Evolutionary conservation across 2,329 filamentous ascomycete species (phyloP).

Genomic region (Diaporthe citri): DNA sequence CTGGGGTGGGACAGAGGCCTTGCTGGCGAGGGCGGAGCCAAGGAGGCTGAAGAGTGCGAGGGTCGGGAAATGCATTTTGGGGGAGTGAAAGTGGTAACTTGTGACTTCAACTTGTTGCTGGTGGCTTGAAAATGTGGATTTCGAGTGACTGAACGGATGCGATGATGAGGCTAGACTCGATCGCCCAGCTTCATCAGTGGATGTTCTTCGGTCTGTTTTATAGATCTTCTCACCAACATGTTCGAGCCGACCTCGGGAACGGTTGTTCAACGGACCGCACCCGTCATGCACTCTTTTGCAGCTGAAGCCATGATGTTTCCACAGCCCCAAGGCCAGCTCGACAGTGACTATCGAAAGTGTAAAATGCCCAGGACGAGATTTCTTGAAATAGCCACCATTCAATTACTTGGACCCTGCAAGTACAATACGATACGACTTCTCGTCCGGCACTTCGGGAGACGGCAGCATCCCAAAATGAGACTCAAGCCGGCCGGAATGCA

Average conservation of each 20-base stretch:
- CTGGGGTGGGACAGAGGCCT: not conserved
- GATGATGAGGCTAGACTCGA: not conserved
- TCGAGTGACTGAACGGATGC: not conserved
- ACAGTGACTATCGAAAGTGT: slow-evolving; percentile 13
- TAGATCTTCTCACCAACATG: not conserved
- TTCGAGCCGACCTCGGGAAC: not conserved
- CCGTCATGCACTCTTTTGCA: not conserved
- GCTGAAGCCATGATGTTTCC: not conserved
- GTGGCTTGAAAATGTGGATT: not conserved
- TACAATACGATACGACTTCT: not conserved
- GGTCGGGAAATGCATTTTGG: not conserved
- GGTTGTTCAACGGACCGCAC: no score
- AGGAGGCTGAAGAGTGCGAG: slow-evolving; percentile 14
- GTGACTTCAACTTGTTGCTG: not conserved
- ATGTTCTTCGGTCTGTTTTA: not conserved
- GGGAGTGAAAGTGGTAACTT: no score
- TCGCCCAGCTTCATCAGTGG: no score
- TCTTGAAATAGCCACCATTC: slow-evolving; percentile 17
- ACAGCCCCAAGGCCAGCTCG: not conserved
- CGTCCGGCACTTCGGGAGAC: not conserved
- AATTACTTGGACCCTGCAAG: not conserved
- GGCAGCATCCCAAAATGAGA: not conserved
- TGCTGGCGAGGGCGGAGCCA: not conserved
- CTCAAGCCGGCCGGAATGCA: not conserved
- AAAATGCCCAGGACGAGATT: not conserved